Evolutionary conservation across 768 basidiomycete genomes (phyloP).

Genomic region (Hygrocybe punicea): DNA sequence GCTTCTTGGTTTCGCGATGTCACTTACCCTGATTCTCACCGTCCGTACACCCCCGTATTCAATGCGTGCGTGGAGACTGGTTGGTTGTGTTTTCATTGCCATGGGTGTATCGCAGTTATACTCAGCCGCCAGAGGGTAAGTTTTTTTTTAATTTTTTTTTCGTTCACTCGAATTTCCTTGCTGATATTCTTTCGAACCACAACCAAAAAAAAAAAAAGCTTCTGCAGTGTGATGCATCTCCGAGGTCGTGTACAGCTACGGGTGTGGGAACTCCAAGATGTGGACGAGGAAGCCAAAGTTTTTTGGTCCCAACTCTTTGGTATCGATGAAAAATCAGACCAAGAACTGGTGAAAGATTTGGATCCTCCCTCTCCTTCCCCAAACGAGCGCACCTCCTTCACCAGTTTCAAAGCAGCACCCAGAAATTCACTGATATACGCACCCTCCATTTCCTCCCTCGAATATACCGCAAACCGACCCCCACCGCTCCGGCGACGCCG

Average conservation of each 20-base stretch:
- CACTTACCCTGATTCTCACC: slow-evolving; percentile 26
- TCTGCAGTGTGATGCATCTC: slow-evolving; percentile 35
- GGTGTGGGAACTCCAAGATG: slow-evolving; percentile 39
- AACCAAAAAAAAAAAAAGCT: slow-evolving; percentile 12
- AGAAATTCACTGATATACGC: background rate
- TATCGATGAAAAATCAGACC: background rate
- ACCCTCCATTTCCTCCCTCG: background rate
- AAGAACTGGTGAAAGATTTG: background rate
- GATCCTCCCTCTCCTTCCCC: background rate
- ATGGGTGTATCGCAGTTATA: slow-evolving; percentile 34
- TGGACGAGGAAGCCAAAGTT: slow-evolving; percentile 24
- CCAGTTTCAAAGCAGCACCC: background rate
- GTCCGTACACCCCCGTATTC: slow-evolving; percentile 23
- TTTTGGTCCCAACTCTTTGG: slow-evolving; percentile 19
- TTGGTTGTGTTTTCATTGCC: slow-evolving; percentile 27
- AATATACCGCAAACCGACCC: background rate
- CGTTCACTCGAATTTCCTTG: background rate
- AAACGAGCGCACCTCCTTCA: background rate
- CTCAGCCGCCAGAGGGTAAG: slow-evolving; percentile 33
- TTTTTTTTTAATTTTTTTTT: background rate
- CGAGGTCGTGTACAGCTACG: slow-evolving; percentile 36
- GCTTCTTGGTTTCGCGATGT: slow-evolving; percentile 25
- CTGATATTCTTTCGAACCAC: background rate
- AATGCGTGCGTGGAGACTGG: slow-evolving; percentile 32
- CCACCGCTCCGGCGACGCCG: background rate